Evolutionary conservation across 1,284 basidiomycete species (phyloP).

Genomic region (Marasmius fiardii): DNA sequence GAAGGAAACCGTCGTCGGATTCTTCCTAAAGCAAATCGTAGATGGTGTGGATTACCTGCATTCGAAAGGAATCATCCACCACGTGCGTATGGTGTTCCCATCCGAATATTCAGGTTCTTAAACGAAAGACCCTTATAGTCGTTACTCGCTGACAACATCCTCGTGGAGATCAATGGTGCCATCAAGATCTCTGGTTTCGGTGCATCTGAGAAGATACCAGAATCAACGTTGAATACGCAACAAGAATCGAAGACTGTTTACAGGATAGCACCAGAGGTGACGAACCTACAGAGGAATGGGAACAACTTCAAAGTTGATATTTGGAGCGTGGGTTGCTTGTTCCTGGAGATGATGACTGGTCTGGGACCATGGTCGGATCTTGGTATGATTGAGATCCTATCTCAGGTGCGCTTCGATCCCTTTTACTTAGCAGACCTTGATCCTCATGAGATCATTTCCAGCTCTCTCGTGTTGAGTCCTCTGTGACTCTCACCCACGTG

Average conservation of each 20-base stretch:
- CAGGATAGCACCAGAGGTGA: slow-evolving; percentile 99
- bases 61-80: slow-evolving; percentile 86
- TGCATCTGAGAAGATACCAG: slow-evolving; percentile 87
- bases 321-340: slow-evolving; percentile 97
- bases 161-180: slow-evolving; percentile 89
- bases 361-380: slow-evolving; percentile 90
- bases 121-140: slow-evolving; percentile 51
- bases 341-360: slow-evolving; percentile 98
- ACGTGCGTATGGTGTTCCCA: slow-evolving; percentile 46
- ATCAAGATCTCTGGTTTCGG: slow-evolving; percentile 99
- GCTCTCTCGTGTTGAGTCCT: slow-evolving; percentile 79
- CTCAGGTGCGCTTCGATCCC: slow-evolving; percentile 60
- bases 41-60: slow-evolving; percentile 93
- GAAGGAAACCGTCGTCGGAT: slow-evolving; percentile 89
- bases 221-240: slow-evolving; percentile 73
- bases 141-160: slow-evolving; percentile 96
- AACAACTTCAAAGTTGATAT: slow-evolving; percentile 98
- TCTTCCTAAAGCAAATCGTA: slow-evolving; percentile 91
- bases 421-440: neutral
- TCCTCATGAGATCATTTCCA: slow-evolving; percentile 20
- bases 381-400: slow-evolving; percentile 90
- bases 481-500: slow-evolving; percentile 87
- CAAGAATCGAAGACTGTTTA: slow-evolving; percentile 97
- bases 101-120: slow-evolving; percentile 4
- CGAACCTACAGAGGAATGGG: slow-evolving; percentile 78